Evolutionary conservation across 352 stramenopile species (phyloP).

Genomic region (Phytophthora agathidicida): DNA sequence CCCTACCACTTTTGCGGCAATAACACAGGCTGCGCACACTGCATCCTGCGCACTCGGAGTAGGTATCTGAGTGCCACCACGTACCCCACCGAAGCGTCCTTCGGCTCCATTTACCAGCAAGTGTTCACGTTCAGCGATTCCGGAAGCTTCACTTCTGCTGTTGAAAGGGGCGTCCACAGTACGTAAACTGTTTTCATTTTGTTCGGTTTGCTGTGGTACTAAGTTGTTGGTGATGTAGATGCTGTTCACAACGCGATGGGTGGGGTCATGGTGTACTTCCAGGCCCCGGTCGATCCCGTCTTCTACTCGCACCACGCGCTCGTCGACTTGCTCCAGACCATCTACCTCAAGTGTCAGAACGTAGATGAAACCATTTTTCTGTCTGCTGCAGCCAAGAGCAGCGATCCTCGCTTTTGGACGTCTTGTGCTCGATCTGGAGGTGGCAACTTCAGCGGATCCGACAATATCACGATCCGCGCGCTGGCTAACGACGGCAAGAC

Average conservation of each 20-base stretch:
- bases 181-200: no score
- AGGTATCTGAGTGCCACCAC: conserved; percentile 9
- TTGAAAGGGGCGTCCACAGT: conserved; percentile 59
- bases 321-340: conserved; percentile 51
- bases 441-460: conserved; percentile 26
- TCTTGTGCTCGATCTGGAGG: conserved; percentile 31
- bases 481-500: conserved; percentile 8
- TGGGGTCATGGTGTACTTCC: conserved; percentile 47
- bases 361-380: conserved; percentile 28
- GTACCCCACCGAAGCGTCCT: conserved; percentile 42
- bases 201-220: not conserved
- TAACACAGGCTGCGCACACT: conserved; percentile 38
- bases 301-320: conserved; percentile 59
- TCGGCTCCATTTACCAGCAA: conserved; percentile 50
- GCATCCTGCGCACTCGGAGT: conserved; percentile 29
- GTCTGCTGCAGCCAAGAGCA: conserved; percentile 32
- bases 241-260: conserved; percentile 42
- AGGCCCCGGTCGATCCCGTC: conserved; percentile 52
- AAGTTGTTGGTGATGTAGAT: conserved; percentile 27
- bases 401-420: conserved; percentile 38
- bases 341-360: conserved; percentile 65
- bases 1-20: conserved; percentile 51
- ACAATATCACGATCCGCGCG: conserved; percentile 39
- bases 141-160: conserved; percentile 27
- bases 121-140: conserved; percentile 41